Conservation (phyloP, 2,329 filamentous ascomycete species). For the Botrytis medusae region DNA sequence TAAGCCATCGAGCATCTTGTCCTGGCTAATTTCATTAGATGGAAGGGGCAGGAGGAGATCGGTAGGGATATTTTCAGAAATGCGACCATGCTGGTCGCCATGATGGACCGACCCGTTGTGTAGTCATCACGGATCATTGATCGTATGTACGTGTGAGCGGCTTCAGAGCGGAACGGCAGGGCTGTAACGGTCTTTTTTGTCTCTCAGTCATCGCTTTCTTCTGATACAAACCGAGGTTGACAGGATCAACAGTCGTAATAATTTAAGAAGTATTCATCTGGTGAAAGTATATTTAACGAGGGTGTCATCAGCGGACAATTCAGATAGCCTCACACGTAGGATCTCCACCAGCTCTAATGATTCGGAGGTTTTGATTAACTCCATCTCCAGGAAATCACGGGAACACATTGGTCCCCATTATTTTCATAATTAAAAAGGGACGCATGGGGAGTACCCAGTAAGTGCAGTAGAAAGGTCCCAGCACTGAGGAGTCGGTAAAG, state of each 20-base stretch:
- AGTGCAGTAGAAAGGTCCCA: conserved; percentile 13
- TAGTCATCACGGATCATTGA: conserved; percentile 18
- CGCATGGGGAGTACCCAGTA: conserved; percentile 10
- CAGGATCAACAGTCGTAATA: background rate
- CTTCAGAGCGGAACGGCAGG: conserved; percentile 4
- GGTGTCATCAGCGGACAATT: background rate
- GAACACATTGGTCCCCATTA: conserved; percentile 20
- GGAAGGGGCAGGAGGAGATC: background rate
- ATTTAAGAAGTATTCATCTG: background rate
- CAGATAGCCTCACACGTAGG: background rate
- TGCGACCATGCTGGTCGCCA: conserved; percentile 14
- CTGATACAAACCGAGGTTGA: background rate
- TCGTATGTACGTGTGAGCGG: background rate
- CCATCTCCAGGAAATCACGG: conserved; percentile 18
- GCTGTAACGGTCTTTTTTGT: conserved; percentile 16
- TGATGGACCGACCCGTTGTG: conserved; percentile 20
- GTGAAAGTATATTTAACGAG: background rate
- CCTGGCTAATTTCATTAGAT: background rate
- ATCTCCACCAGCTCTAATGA: background rate
- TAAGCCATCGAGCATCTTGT: background rate
- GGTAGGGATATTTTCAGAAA: conserved; percentile 12
- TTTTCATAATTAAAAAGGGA: background rate
- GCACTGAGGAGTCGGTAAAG: conserved; percentile 22
- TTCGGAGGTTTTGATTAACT: background rate
- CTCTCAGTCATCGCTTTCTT: background rate